Evolutionary conservation across 2,329 filamentous ascomycete species (phyloP).

Genomic region (Calonectria hongkongensis): DNA sequence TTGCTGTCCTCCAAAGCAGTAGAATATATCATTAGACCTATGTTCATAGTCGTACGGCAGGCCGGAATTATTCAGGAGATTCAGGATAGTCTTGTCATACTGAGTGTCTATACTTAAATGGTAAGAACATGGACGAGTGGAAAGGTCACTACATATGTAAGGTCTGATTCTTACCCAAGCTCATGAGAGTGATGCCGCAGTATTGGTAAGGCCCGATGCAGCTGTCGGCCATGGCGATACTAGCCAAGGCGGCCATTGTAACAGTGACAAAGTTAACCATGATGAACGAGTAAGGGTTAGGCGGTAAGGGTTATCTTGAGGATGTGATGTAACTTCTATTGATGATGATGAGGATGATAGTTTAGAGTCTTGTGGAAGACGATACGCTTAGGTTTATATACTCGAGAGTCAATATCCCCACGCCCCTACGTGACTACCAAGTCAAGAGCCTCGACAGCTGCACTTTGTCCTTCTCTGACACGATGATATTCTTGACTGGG

Average conservation of each 20-base stretch:
- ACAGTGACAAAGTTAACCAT: neutral
- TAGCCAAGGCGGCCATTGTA: neutral
- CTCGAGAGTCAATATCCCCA: neutral
- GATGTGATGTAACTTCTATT: neutral
- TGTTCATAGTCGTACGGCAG: neutral
- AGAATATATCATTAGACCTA: neutral
- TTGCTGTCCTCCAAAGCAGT: neutral
- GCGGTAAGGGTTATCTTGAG: neutral
- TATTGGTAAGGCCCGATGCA: neutral
- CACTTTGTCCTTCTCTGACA: neutral
- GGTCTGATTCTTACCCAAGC: neutral
- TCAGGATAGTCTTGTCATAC: neutral
- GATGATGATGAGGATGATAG: neutral
- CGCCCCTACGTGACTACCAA: neutral
- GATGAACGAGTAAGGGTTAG: neutral
- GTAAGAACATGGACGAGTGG: neutral
- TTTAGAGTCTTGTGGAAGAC: neutral
- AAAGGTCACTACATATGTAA: neutral
- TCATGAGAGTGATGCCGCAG: neutral
- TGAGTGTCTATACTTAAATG: neutral
- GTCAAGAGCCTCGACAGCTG: neutral
- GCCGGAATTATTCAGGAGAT: neutral
- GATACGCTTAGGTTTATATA: neutral
- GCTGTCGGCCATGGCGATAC: neutral
- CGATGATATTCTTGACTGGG: neutral